Evolutionary conservation across 768 basidiomycete species (phyloP).

Genomic region (Pulveroboletus sp.): DNA sequence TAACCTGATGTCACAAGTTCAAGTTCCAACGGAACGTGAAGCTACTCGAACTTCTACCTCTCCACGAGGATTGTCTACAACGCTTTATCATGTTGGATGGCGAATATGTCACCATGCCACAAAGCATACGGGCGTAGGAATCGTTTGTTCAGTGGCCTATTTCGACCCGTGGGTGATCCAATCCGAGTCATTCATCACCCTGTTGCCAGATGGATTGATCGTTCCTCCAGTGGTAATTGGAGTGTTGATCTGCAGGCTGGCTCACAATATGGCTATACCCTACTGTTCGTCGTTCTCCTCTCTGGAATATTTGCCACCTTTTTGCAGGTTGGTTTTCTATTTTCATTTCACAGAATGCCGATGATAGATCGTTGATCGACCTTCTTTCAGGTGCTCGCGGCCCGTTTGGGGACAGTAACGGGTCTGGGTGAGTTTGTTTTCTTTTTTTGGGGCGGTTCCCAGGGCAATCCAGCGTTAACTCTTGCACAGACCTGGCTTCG

Average conservation of each 20-base stretch:
- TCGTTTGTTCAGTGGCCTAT: slow-evolving; percentile 85
- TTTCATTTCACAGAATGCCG: not conserved
- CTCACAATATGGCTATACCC: slow-evolving; percentile 76
- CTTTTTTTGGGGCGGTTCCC: no score
- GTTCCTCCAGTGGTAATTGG: slow-evolving; percentile 69
- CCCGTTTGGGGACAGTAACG: slow-evolving; percentile 78
- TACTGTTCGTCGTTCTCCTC: slow-evolving; percentile 82
- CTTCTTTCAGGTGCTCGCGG: slow-evolving; percentile 58
- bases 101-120: slow-evolving; percentile 47
- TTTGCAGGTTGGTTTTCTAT: slow-evolving; percentile 56
- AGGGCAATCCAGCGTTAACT: slow-evolving; percentile 12
- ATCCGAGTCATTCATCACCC: not conserved
- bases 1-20: slow-evolving; percentile 15
- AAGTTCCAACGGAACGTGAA: slow-evolving; percentile 3
- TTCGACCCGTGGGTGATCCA: slow-evolving; percentile 67
- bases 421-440: slow-evolving; percentile 56
- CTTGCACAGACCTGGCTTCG: slow-evolving; percentile 48
- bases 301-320: slow-evolving; percentile 80
- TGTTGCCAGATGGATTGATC: not conserved
- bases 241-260: slow-evolving; percentile 87
- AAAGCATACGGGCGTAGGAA: slow-evolving; percentile 76
- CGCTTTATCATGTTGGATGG: slow-evolving; percentile 22
- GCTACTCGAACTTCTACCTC: not conserved
- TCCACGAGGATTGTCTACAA: slow-evolving; percentile 18
- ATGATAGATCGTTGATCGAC: slow-evolving; percentile 1